phyloP scores from a whole-genome alignment of 2,329 filamentous ascomycete genomes.

The Claviceps fusiformis region DNA sequence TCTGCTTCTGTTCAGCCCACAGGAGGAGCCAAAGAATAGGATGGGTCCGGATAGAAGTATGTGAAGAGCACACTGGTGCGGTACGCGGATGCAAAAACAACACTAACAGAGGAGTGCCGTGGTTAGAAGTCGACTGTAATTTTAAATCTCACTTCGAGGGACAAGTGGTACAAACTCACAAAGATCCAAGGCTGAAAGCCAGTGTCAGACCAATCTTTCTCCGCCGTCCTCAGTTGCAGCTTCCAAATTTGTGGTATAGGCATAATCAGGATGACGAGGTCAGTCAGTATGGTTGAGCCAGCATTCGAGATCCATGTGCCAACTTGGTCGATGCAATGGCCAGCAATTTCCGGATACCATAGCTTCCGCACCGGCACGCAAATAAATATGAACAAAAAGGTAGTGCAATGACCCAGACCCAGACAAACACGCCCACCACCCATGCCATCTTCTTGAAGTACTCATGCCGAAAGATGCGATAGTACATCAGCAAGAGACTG shows the following conservation, averaged over 20 bases:
- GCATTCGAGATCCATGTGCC: slow-evolving; percentile 37
- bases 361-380: slow-evolving; percentile 35
- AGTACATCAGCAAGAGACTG: slow-evolving; percentile 37
- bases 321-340: slow-evolving; percentile 34
- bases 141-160: not conserved
- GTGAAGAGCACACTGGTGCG: slow-evolving; percentile 33
- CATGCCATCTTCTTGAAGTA: slow-evolving; percentile 29
- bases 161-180: slow-evolving; percentile 18
- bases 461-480: slow-evolving; percentile 33
- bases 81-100: slow-evolving; percentile 34
- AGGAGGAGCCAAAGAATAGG: slow-evolving; percentile 32
- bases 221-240: slow-evolving; percentile 24
- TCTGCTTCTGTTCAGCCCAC: slow-evolving; percentile 36
- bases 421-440: slow-evolving; percentile 26
- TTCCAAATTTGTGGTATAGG: slow-evolving; percentile 33
- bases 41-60: slow-evolving; percentile 25
- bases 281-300: slow-evolving; percentile 31
- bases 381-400: slow-evolving; percentile 37
- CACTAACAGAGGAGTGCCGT: slow-evolving; percentile 14
- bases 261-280: slow-evolving; percentile 30
- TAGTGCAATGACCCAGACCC: slow-evolving; percentile 34
- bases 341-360: slow-evolving; percentile 31
- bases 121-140: not conserved
- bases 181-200: slow-evolving; percentile 31
- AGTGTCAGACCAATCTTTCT: slow-evolving; percentile 31